These are phyloP conservation scores for Podila verticillata DNA, from an alignment of 192 early-diverging fungal species.

Conservation along the genomic window DNA sequence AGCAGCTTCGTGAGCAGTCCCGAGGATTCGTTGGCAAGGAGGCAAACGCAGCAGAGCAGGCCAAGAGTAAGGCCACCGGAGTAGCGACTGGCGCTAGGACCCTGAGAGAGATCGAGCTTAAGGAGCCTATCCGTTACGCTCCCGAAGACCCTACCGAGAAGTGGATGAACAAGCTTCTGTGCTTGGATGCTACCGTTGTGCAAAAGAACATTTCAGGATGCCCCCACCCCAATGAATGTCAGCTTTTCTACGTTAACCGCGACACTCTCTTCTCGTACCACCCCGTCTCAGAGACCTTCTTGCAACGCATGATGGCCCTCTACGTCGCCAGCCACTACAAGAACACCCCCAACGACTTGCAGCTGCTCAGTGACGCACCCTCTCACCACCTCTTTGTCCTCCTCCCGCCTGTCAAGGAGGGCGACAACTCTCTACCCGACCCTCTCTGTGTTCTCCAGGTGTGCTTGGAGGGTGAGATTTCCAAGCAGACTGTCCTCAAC, in stretches of 20 bases:
- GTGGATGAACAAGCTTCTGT: constrained; percentile 96
- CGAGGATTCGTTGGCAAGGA: constrained; percentile 69
- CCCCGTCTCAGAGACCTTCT: constrained; percentile 94
- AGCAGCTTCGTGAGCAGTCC: constrained; percentile 94
- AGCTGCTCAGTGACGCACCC: constrained; percentile 97
- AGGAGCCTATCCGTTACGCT: constrained; percentile 95
- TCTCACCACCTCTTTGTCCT: constrained; percentile 98
- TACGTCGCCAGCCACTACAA: constrained; percentile 99
- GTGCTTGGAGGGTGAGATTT: constrained; percentile 95
- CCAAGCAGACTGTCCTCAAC: constrained; percentile 83
- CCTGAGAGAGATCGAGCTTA: constrained; percentile 90
- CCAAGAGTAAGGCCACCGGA: constrained; percentile 49
- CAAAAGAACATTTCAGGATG: constrained; percentile 82
- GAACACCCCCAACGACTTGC: constrained; percentile 98
- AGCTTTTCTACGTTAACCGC: constrained; percentile 96
- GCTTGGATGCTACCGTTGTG: constrained; percentile 86
- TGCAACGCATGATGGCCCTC: constrained; percentile 97
- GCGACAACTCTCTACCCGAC: constrained; percentile 82
- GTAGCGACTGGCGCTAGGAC: constrained; percentile 67
- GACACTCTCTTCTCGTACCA: constrained; percentile 99
- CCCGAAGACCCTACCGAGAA: constrained; percentile 87
- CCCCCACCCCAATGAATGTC: constrained; percentile 93
- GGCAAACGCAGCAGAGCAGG: constrained; percentile 56
- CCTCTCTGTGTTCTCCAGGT: constrained; percentile 92
- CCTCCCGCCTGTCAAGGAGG: constrained; percentile 85